Conservation (phyloP, 306 rosid genomes). For the Cicer bijugum region DNA sequence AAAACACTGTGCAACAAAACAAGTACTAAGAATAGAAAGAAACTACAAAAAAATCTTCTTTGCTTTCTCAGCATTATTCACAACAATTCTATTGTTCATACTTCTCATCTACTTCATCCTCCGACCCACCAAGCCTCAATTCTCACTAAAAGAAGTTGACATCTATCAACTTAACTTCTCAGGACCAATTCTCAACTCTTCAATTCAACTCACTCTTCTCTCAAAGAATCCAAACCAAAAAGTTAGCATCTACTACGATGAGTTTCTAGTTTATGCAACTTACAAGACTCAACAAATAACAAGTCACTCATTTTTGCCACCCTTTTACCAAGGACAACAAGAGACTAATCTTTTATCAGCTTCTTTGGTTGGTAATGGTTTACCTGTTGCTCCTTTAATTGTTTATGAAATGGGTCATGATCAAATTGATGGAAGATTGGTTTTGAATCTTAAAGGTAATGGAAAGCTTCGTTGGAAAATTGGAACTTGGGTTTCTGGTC, state of each 20-base stretch:
- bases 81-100: conserved; percentile 57
- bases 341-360: conserved; percentile 75
- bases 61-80: conserved; percentile 57
- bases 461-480: conserved; percentile 90
- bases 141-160: conserved; percentile 71
- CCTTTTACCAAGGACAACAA: conserved; percentile 73
- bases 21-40: conserved; percentile 51
- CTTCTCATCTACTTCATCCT: conserved; percentile 70
- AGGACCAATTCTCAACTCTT: conserved; percentile 69
- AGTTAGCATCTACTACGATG: conserved; percentile 83
- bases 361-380: conserved; percentile 58
- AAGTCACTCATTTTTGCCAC: conserved; percentile 62
- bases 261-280: conserved; percentile 63
- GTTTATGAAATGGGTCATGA: conserved; percentile 77
- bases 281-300: conserved; percentile 88
- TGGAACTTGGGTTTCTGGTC: conserved; percentile 93
- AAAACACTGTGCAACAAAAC: conserved; percentile 73
- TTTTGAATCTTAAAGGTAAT: conserved; percentile 61
- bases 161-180: conserved; percentile 76
- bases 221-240: conserved; percentile 84
- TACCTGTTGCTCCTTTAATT: conserved; percentile 79
- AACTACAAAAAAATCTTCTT: conserved; percentile 68
- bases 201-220: conserved; percentile 76
- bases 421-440: conserved; percentile 66
- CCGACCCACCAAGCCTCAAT: conserved; percentile 76